Percentiles rank a stretch among this genome's conserved stretches.
Conservation (phyloP, 331 rosid species). For the Acacia concinna region DNA sequence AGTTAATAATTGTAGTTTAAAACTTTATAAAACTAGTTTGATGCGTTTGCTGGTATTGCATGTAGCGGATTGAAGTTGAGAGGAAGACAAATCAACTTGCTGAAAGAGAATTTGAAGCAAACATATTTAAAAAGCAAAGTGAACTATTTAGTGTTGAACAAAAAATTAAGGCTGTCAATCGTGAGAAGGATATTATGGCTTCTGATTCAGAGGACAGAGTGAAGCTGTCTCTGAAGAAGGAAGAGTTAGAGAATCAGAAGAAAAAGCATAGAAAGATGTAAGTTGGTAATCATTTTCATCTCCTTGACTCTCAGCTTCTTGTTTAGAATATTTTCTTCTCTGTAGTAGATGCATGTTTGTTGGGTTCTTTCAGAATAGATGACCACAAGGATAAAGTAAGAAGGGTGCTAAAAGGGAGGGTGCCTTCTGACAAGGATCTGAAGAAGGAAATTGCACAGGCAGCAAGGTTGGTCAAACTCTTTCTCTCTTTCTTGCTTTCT, state of each 20-base stretch:
- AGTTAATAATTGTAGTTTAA: constrained; percentile 22
- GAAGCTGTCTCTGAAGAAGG: constrained; percentile 56
- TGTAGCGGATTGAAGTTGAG: constrained; percentile 71
- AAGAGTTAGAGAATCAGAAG: constrained; percentile 61
- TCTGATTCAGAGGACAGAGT: constrained; percentile 75
- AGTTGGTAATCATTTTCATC: constrained; percentile 27
- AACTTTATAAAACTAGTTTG: constrained; percentile 9
- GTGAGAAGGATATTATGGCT: constrained; percentile 66
- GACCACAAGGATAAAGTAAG: constrained; percentile 77
- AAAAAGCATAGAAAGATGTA: constrained; percentile 78
- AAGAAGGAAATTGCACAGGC: constrained; percentile 72
- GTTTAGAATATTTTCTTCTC: constrained; percentile 24
- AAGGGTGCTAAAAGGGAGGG: constrained; percentile 83
- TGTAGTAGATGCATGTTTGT: constrained; percentile 24
- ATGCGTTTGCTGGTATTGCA: constrained; percentile 20
- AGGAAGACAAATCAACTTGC: constrained; percentile 68
- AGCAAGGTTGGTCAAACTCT: constrained; percentile 56
- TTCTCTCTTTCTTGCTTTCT: constrained; percentile 9
- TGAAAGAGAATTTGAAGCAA: constrained; percentile 74
- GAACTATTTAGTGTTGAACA: constrained; percentile 63
- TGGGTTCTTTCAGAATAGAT: constrained; percentile 58
- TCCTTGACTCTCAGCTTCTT: constrained; percentile 21
- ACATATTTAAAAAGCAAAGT: constrained; percentile 56
- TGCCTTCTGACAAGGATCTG: constrained; percentile 87
- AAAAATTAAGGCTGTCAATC: constrained; percentile 56